Conservation (phyloP, 768 basidiomycete species). For the Lyophyllum shimeji region DNA sequence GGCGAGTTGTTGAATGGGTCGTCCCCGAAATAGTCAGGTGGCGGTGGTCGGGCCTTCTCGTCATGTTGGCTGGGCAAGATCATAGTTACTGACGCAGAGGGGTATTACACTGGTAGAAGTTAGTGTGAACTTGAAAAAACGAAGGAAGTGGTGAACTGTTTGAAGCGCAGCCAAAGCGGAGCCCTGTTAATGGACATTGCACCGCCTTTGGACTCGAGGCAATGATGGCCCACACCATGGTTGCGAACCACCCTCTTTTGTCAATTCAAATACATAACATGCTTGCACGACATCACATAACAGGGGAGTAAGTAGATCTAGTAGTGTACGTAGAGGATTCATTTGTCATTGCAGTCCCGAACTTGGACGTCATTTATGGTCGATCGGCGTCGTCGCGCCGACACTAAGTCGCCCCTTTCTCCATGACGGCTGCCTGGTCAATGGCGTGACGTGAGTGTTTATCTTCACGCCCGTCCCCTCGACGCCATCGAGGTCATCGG, state of each 20-base stretch:
- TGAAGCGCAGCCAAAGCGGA: neutral
- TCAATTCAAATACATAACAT: slow-evolving; percentile 1
- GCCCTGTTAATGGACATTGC: neutral
- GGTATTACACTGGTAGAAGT: neutral
- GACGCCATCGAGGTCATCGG: slow-evolving; percentile 27
- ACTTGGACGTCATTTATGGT: slow-evolving; percentile 16
- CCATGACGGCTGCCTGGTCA: slow-evolving; percentile 65
- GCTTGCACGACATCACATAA: slow-evolving; percentile 3
- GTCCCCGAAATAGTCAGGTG: slow-evolving; percentile 9
- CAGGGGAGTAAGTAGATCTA: slow-evolving; percentile 7
- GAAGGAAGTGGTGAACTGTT: neutral
- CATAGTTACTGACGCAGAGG: slow-evolving; percentile 4
- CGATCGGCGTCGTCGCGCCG: slow-evolving; percentile 41
- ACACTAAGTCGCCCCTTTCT: slow-evolving; percentile 54
- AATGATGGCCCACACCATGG: neutral
- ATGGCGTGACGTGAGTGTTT: slow-evolving; percentile 51
- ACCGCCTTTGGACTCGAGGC: slow-evolving; percentile 11
- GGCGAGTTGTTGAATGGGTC: neutral
- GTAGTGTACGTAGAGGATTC: neutral
- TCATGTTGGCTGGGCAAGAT: slow-evolving; percentile 13
- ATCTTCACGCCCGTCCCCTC: slow-evolving; percentile 25
- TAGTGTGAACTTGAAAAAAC: neutral
- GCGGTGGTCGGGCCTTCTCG: slow-evolving; percentile 7
- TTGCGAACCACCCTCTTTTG: neutral
- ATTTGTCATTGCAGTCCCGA: slow-evolving; percentile 6